Base-by-base conservation (phyloP, 495 filamentous ascomycete species). In the Lindgomyces ingoldianus region DNA sequence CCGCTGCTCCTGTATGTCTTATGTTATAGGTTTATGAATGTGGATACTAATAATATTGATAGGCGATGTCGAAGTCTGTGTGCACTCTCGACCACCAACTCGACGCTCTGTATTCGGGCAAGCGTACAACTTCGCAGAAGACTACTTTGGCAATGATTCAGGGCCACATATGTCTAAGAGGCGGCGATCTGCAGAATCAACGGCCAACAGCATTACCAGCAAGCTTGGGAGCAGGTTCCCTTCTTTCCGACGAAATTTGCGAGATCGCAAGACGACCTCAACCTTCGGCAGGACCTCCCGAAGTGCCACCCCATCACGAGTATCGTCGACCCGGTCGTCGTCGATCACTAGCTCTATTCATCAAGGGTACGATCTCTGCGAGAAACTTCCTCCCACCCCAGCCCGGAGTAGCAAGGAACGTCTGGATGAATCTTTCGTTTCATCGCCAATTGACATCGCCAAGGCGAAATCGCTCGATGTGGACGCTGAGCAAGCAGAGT, bases 221-320 rank as follows among this genome's bases (percentile, higher is more conserved):
- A 83, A 88, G 42, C 76, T 93, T 60, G 84, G 87, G 47, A 86
- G 85, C 2, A 83, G 85, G 55, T 87, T 94, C 57, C 87, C 89
- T 1, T 91, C 87, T 33, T 80, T 94, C 50, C 84, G 87, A 0
- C 84, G 83, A 19, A 87, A 85, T 71, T 86, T 84, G 78, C 83
- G 80, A 44, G 79, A 84, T 18, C 69, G 69, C 26, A 75, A 85
- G 80, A 80, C 76, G 30, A 76, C 76, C 1, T 79, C 74, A 33
- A 79, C 72, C 42, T 76, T 73, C 57, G 79, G 78, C 52, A 79
- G 78, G 72, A 72, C 64, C 59, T 57, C 60, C 10, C 65, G 60
- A 74, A 65, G 69, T 65, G 55, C 74, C 70, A 67, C 68, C 74
- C 74, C 83, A 74, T 73, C 80, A 76, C 60, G 78, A 77, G 57